A percentile compares a stretch with the other conserved stretches of the same genome.
phyloP scores from a whole-genome alignment of 2,329 filamentous ascomycete genomes.

The Aspergillus latus region DNA sequence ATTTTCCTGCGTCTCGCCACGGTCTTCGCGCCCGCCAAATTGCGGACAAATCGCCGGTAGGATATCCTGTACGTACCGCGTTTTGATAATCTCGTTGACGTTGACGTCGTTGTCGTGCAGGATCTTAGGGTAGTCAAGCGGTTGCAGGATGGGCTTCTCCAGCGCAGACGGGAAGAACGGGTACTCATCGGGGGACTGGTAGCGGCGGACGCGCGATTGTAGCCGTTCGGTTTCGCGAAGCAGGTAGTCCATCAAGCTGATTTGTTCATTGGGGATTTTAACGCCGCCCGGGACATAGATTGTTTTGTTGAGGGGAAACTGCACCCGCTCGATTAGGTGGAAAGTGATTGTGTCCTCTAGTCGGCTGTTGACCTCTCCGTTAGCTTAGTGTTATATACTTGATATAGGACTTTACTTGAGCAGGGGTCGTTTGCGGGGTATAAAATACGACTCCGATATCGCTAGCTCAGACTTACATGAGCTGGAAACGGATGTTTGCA shows the following conservation, averaged over 20 bases:
- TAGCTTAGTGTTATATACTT: not conserved
- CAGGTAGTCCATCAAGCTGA: conserved; percentile 93
- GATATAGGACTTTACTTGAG: not conserved
- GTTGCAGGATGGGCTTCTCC: conserved; percentile 77
- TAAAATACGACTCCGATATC: conserved; percentile 1
- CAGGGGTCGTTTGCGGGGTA: conserved; percentile 2
- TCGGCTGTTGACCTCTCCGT: conserved; percentile 58
- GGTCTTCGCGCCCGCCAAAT: conserved; percentile 68
- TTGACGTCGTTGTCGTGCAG: conserved; percentile 87
- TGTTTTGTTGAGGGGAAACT: conserved; percentile 87
- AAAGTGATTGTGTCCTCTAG: conserved; percentile 98
- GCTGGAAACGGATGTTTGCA: conserved; percentile 85
- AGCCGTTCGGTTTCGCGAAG: conserved; percentile 84
- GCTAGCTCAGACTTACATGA: conserved; percentile 66
- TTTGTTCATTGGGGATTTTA: conserved; percentile 67
- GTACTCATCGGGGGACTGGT: conserved; percentile 94
- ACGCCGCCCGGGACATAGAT: conserved; percentile 81
- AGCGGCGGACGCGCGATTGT: conserved; percentile 90
- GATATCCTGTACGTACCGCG: conserved; percentile 78
- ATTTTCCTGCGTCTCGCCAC: conserved; percentile 86
- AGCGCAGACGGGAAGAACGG: conserved; percentile 89
- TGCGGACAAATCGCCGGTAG: conserved; percentile 80
- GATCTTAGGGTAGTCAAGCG: conserved; percentile 83
- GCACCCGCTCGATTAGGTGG: conserved; percentile 94
- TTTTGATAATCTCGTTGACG: conserved; percentile 83